Base-by-base conservation (phyloP, 106 monocot species). In the Acorus gramineus region DNA sequence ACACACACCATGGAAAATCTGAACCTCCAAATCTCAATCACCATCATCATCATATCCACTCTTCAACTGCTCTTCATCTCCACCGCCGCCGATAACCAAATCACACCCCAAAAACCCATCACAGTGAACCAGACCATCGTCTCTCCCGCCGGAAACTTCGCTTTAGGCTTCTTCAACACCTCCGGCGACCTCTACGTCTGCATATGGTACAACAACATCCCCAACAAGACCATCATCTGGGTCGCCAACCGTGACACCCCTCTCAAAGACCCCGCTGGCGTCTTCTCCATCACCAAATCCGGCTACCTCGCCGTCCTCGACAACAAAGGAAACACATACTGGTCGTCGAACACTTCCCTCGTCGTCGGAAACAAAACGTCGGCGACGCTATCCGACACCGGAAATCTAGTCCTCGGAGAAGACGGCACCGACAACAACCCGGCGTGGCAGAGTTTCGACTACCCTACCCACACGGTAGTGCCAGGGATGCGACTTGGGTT, bases 221-320 rank as follows among this genome's bases (percentile, higher is more conserved):
- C 77, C 0, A 46, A 43, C 3, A 52, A 44, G 55, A 70, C 77
- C 2, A 65, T 77, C 11, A 12, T 82, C 4, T 86, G 86, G 86
- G 86, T 86, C 2, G 86, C 82, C 44, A 86, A 87, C 61, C 74
- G 86, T 13, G 72, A 75, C 3, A 56, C 44, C n/a, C 80, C 82
- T 0, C 50, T 83, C 8, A n/a, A 9, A 8, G 69, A 74, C 63
- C 44, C n/a, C 8, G 45, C 62, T 2, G 73, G 66, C 4, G 57
- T 66, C 6, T 56, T 81, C 14, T 44, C 55, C 42, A 48, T 82
- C 4, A 63, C 59, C 4, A n/a, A n/a, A 2, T 57, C 74, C 10
- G 68, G 74, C 1, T 74, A 82, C 52, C 73, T 82, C 57, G 79
- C 70, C 44, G 8, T 79, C 42, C 47, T 61, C 8, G 71, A 74